phyloP scores from a whole-genome alignment of 495 filamentous ascomycete genomes.

The Cladorrhinum samala region DNA sequence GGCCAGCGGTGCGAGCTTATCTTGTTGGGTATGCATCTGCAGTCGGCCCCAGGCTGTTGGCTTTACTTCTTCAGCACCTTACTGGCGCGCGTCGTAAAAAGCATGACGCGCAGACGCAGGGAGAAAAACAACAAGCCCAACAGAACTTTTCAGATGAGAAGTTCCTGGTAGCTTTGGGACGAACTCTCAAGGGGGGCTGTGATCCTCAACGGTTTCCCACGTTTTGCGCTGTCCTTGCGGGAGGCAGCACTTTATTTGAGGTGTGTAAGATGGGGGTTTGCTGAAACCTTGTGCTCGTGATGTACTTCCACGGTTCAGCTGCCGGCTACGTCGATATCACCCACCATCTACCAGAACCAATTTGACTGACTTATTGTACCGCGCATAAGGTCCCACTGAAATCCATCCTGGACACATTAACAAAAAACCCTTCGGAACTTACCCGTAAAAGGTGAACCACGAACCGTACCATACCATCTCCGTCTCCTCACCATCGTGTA shows the following conservation, averaged over 20 bases:
- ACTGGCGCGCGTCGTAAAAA: slow-evolving; percentile 34
- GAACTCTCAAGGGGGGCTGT: slow-evolving; percentile 41
- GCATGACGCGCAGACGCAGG: slow-evolving; percentile 12
- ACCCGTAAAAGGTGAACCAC: slow-evolving; percentile 32
- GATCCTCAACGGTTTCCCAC: slow-evolving; percentile 65
- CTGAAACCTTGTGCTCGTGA: slow-evolving; percentile 6
- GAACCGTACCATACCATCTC: too few relatives aligned
- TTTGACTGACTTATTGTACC: too few relatives aligned
- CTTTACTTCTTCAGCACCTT: slow-evolving; percentile 45
- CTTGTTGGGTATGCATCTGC: slow-evolving; percentile 67
- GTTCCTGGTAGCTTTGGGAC: slow-evolving; percentile 35
- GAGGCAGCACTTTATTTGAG: slow-evolving; percentile 70
- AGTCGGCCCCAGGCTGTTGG: slow-evolving; percentile 59
- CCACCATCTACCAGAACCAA: too few relatives aligned
- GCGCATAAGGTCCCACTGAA: slow-evolving; percentile 34
- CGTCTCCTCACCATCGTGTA: not conserved
- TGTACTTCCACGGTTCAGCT: too few relatives aligned
- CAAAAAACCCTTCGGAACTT: slow-evolving; percentile 20
- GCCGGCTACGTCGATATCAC: too few relatives aligned
- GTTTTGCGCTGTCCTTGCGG: slow-evolving; percentile 72
- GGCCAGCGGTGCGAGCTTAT: slow-evolving; percentile 68
- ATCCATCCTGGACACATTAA: slow-evolving; percentile 18
- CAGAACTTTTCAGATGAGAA: slow-evolving; percentile 15
- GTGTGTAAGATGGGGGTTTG: slow-evolving; percentile 27
- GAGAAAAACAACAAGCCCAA: slow-evolving; percentile 13